Evolutionary conservation across 1,139 yeast genomes (phyloP).

Genomic region (Meyerozyma carpophila): DNA sequence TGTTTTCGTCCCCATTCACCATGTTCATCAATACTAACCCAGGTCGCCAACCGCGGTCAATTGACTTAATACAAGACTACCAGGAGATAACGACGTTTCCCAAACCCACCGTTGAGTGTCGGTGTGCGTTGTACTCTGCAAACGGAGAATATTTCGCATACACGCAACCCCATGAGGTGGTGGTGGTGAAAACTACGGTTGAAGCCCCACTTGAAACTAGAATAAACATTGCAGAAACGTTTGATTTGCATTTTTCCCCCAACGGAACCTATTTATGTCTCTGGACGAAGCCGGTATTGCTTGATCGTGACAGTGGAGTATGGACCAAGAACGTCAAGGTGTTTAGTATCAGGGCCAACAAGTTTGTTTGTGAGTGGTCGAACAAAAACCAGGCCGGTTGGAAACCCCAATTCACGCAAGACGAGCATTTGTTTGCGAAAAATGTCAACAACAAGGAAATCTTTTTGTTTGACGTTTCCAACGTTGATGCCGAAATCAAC

Average conservation of each 20-base stretch:
- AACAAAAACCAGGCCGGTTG: conserved; percentile 86
- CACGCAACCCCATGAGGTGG: conserved; percentile 52
- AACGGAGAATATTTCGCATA: conserved; percentile 54
- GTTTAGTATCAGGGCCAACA: conserved; percentile 47
- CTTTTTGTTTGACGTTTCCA: conserved; percentile 61
- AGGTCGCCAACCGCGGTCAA: conserved; percentile 61
- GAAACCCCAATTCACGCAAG: conserved; percentile 83
- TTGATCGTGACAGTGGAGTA: conserved; percentile 57
- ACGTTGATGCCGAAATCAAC: conserved; percentile 35
- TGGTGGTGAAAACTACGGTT: conserved; percentile 38
- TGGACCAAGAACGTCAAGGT: conserved; percentile 74
- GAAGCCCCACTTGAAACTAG: conserved; percentile 35
- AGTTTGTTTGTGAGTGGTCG: conserved; percentile 59
- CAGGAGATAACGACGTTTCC: conserved; percentile 28
- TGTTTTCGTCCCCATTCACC: too few species aligned
- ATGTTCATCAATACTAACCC: conserved; percentile 8
- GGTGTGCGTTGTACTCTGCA: conserved; percentile 45
- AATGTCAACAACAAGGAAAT: conserved; percentile 55
- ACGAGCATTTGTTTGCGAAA: conserved; percentile 68
- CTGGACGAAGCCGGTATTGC: conserved; percentile 82
- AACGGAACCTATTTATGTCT: conserved; percentile 78
- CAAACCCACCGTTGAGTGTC: conserved; percentile 37
- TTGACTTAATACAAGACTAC: conserved; percentile 54
- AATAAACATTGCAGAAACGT: conserved; percentile 55
- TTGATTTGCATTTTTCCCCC: conserved; percentile 84